Evolutionary conservation across 306 rosid genomes (phyloP), one percentile per base, ranked within the genome.

Genomic region (Astragalus membranaceus): DNA sequence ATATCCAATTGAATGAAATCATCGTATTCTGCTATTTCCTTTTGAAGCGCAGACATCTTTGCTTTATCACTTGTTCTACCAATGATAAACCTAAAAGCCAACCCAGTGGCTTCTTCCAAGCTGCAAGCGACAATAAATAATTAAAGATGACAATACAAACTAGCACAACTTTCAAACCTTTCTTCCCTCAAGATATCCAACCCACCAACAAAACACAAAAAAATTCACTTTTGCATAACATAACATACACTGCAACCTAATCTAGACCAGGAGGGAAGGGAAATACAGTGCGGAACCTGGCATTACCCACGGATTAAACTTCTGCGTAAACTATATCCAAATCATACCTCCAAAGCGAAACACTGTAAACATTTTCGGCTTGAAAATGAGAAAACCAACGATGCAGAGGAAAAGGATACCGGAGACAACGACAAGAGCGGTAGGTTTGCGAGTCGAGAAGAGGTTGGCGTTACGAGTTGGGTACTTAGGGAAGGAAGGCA

Each of bases 91-190:
- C 96, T 86, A 80, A 95, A 87, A 44, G 96, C 90, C 79, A 95
- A 74, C 51, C 99, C 99, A 66, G 99, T 91, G 59, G 99, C 89
- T 76, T 95, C 97, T 83, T 95, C 97, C 88, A 95, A 83, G 49
- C 97, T 95, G 88, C 90, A 78, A 78, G 70, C 67, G 78, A 67
- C 20, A 50, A 33, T 10, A 74, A 75, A 82, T 15, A 0, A 57
- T 12, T 49, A 12, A 7, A 50, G 9, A 70, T 26, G 5, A 75
- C 65, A 10, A 11, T 11, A 41, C 15, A 68, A 49, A 54, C 47
- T 49, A 37, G 44, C 36, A 82, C 12, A 51, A 44, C 5, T 51
- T 69, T 67, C 37, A 56, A 20, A 61, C 16, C 50, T 0, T 35
- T 7, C 15, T 50, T 59, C 64, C 41, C 70, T 23, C 44, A 48